Evolutionary conservation across 2,329 filamentous ascomycete species (phyloP).

Genomic region (Tothia fuscella): DNA sequence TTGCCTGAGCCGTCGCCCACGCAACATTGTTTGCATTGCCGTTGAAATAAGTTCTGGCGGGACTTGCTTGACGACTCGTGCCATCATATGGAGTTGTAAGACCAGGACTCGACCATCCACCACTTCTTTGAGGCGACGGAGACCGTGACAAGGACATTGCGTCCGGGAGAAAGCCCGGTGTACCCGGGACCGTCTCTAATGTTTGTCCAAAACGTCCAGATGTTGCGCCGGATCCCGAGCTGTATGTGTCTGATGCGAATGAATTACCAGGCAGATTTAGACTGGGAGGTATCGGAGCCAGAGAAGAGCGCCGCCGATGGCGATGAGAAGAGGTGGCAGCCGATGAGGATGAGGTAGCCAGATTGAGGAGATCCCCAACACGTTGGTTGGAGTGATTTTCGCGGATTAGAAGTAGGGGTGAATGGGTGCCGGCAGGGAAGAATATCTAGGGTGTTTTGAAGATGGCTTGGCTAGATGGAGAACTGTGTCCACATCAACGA

Average conservation of each 20-base stretch:
- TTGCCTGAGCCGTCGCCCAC: constrained; percentile 74
- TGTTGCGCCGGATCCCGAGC: not conserved
- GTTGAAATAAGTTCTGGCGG: constrained; percentile 39
- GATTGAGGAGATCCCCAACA: too few relatives aligned
- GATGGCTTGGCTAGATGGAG: too few relatives aligned
- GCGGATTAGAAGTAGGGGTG: too few relatives aligned
- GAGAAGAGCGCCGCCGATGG: constrained; percentile 10
- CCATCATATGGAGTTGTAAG: constrained; percentile 50
- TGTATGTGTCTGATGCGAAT: too few relatives aligned
- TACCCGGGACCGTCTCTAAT: constrained; percentile 3
- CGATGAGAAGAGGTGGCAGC: constrained; percentile 7
- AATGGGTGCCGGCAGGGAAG: too few relatives aligned
- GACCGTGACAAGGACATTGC: constrained; percentile 77
- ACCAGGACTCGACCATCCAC: constrained; percentile 80
- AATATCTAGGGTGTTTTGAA: too few relatives aligned
- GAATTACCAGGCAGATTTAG: too few relatives aligned
- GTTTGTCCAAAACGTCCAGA: not conserved
- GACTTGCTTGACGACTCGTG: constrained; percentile 56
- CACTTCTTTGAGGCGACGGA: constrained; percentile 70
- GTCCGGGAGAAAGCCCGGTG: constrained; percentile 2
- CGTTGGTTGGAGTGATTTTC: too few relatives aligned
- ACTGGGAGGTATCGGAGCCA: not conserved
- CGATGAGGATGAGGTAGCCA: constrained; percentile 8
- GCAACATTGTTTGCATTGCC: constrained; percentile 48
- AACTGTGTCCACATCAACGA: too few relatives aligned